A percentile compares a stretch with the other conserved stretches of the same genome.
Evolutionary conservation across 352 stramenopile species (phyloP).

Genomic region (Achlya hypogyna): DNA sequence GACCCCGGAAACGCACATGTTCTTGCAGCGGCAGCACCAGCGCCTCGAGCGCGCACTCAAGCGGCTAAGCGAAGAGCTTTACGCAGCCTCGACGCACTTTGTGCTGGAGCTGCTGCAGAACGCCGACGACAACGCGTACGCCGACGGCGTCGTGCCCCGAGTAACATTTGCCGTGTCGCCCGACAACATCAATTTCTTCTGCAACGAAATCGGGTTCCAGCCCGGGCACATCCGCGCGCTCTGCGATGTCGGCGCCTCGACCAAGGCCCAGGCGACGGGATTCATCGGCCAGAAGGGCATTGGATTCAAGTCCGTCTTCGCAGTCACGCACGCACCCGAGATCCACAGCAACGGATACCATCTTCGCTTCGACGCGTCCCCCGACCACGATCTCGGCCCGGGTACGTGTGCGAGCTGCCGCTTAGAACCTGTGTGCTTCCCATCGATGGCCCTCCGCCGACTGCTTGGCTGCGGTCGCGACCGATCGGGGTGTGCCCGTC

Average conservation of each 20-base stretch:
- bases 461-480: too few species aligned
- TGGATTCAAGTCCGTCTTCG: conserved; percentile 88
- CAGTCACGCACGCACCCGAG: conserved; percentile 68
- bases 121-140: conserved; percentile 76
- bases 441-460: too few species aligned
- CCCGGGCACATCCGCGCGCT: conserved; percentile 68
- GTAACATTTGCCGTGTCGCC: conserved; percentile 54
- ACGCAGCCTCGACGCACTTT: conserved; percentile 83
- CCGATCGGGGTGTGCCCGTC: too few species aligned
- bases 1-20: conserved; percentile 40
- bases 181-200: conserved; percentile 62
- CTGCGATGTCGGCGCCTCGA: conserved; percentile 81
- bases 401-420: too few species aligned
- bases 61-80: conserved; percentile 75
- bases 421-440: too few species aligned
- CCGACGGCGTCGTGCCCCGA: conserved; percentile 29
- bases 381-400: conserved; percentile 26
- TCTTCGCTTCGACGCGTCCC: conserved; percentile 65
- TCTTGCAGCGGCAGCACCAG: conserved; percentile 65
- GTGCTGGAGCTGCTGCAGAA: conserved; percentile 85
- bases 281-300: conserved; percentile 89
- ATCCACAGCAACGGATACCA: conserved; percentile 86
- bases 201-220: conserved; percentile 81
- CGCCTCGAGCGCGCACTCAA: conserved; percentile 77
- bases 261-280: conserved; percentile 34